Base-by-base conservation (phyloP, 73 alveolate genomes). In the Breviolum minutum region DNA sequence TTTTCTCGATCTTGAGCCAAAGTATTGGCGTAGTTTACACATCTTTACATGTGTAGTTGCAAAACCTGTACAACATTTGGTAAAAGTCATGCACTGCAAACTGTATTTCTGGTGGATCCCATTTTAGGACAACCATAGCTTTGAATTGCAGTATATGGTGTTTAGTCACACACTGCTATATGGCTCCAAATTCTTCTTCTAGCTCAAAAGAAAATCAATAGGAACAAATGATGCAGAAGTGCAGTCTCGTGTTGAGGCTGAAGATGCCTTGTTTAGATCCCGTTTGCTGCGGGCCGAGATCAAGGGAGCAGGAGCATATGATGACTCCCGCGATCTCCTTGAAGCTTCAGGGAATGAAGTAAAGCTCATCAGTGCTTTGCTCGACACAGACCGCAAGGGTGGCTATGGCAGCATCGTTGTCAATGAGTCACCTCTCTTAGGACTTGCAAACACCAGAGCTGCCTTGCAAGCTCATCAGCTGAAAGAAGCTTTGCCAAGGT, bases 371-470 rank as follows among this genome's bases (percentile, higher is more conserved):
- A 10, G 6, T 14, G 95, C 83, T 48, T 10, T 87, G 62, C 64
- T 63, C 7, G 76, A 82, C 9, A 63, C 95, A 9, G 95, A 87
- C 61, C 9, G 68, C 40, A 19, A 27, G 0, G 95, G 95, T 12
- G 95, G 95, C 9, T 87, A 27, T 7, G 95, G 66, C 40, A 68
- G 80, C 32, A 20, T 87, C 40, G 32, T 54, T 10, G 14, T 17
- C 11, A 87, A 87, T 63, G 95, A 87, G 17, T 63, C 83, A 0
- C 95, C 95, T 6, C 95, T 87, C 20, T 82, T 87, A 0, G 95
- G 95, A 17, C 30, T 87, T 5, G 26, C 83, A 63, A 87, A 87
- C 66, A n/a, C 54, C 3, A 2, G 95, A 0, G 82, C 83, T 5
- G 95, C 95, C 0, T 30, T 87, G 17, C 95, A 87, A 63, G 95